phyloP scores from a whole-genome alignment of 441 rosid genomes.

The Dalechampia spathulata region DNA sequence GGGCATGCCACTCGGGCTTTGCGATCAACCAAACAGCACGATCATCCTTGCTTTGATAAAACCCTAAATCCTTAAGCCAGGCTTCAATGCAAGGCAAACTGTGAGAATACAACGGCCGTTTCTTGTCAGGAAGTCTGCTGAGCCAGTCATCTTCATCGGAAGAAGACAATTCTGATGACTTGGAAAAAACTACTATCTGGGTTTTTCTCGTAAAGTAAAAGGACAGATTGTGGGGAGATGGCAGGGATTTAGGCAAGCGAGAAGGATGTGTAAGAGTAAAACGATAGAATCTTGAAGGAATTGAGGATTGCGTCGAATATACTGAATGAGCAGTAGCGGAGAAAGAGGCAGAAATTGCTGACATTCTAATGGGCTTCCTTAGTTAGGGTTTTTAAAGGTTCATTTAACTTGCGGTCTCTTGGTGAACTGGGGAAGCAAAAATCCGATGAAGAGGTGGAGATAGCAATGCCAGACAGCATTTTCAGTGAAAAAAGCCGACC shows the following conservation, averaged over 20 bases:
- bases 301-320: conserved; percentile 4
- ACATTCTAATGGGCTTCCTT: conserved; percentile 22
- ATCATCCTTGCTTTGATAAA: conserved; percentile 66
- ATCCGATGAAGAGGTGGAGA: background rate
- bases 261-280: conserved; percentile 15
- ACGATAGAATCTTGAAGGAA: conserved; percentile 20
- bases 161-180: conserved; percentile 38
- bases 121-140: conserved; percentile 68
- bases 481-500: background rate
- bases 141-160: conserved; percentile 75
- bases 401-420: background rate
- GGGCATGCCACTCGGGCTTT: conserved; percentile 88
- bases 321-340: conserved; percentile 12
- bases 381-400: background rate
- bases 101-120: conserved; percentile 79
- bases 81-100: conserved; percentile 93
- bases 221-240: background rate
- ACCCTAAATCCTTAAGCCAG: conserved; percentile 76
- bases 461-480: background rate
- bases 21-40: conserved; percentile 74
- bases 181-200: conserved; percentile 26
- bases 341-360: conserved; percentile 26
- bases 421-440: background rate
- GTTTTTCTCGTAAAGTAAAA: conserved; percentile 21
- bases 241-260: conserved; percentile 12